Evolutionary conservation across 2,329 filamentous ascomycete genomes (phyloP), one percentile per base, ranked within the genome.

Genomic region (Phaeoacremonium minimum): DNA sequence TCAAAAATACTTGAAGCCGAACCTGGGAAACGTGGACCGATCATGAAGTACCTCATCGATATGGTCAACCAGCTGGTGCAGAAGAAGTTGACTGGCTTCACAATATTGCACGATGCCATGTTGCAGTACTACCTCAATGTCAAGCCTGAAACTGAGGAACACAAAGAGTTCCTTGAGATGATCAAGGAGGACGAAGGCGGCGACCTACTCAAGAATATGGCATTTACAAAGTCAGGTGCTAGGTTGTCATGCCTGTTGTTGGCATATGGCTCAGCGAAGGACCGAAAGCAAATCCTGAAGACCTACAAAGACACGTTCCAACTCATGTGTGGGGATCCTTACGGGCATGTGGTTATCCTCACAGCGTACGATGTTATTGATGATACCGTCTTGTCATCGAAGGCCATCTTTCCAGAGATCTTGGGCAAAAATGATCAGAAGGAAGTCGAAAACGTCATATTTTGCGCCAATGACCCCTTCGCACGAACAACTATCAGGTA

Each of bases 81-180:
- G 64, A 98, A 98, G 77, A 93, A 93, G 66, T 83, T 93, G 66
- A 94, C 88, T 1, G 91, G 88, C 8, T 97, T 98, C 64, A 97
- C 91, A 3, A 94, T 98, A 76, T 77, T 98, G 15, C 94, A 98
- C 61, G 93, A 97, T 53, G 93, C 93, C 33, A 95, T 98, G 90
- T 71, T 96, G 41, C 91, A 98, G 58, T 98, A 96, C 63, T 96
- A 91, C 64, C 67, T 88, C 36, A 91, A 85, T 51, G 80, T 83
- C 32, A 83, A 85, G 46, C 69, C 77, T 5, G 89, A 85, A 4
- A 87, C 82, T 30, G 80, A 87, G 40, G 91, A 97, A 58, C 82
- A 87, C 29, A 85, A 73, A 19, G 89, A 95, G 50, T 96, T 95
- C 55, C 66, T 94, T 40, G 90, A 97, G 60, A 74, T 94, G 48